A percentile compares a stretch with the other conserved stretches of the same genome.
Evolutionary conservation across 1,284 basidiomycete species (phyloP).

Genomic region (Agaricales sp.): DNA sequence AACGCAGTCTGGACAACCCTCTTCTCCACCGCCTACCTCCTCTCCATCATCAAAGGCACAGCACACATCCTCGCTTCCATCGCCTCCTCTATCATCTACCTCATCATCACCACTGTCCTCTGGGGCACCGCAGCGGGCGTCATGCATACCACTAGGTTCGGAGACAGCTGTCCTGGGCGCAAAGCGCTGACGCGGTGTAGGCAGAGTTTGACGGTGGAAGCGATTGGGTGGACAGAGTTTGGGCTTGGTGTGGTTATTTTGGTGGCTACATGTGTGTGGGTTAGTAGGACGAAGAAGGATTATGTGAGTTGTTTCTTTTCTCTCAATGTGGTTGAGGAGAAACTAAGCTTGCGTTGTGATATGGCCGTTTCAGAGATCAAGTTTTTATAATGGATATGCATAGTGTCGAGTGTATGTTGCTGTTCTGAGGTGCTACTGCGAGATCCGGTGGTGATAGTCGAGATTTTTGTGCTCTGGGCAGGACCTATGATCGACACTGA

Average conservation of each 20-base stretch:
- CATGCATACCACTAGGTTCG: constrained; percentile 49
- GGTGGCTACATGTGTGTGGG: constrained; percentile 50
- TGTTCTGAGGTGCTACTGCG: too few species aligned
- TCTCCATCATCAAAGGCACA: constrained; percentile 59
- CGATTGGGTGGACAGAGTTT: constrained; percentile 66
- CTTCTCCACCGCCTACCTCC: constrained; percentile 55
- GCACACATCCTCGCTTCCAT: constrained; percentile 59
- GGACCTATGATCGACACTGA: too few species aligned
- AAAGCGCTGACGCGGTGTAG: constrained; percentile 45
- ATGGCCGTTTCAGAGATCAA: too few species aligned
- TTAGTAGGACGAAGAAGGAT: constrained; percentile 32
- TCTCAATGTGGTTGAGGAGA: too few species aligned
- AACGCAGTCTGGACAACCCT: constrained; percentile 63
- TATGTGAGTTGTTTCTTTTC: constrained; percentile 29
- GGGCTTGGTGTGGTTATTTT: constrained; percentile 53
- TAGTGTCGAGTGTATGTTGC: too few species aligned
- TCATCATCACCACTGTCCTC: constrained; percentile 47
- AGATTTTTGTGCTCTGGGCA: too few species aligned
- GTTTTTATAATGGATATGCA: too few species aligned
- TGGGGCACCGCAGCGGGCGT: constrained; percentile 63
- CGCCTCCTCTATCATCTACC: constrained; percentile 68
- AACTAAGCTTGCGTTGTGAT: too few species aligned
- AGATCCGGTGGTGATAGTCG: too few species aligned
- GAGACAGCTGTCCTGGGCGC: constrained; percentile 43
- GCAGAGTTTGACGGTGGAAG: constrained; percentile 60